A percentile compares a stretch with the other conserved stretches of the same genome.
phyloP scores from a whole-genome alignment of 139 green algal species.

The Micractinium conductrix region DNA sequence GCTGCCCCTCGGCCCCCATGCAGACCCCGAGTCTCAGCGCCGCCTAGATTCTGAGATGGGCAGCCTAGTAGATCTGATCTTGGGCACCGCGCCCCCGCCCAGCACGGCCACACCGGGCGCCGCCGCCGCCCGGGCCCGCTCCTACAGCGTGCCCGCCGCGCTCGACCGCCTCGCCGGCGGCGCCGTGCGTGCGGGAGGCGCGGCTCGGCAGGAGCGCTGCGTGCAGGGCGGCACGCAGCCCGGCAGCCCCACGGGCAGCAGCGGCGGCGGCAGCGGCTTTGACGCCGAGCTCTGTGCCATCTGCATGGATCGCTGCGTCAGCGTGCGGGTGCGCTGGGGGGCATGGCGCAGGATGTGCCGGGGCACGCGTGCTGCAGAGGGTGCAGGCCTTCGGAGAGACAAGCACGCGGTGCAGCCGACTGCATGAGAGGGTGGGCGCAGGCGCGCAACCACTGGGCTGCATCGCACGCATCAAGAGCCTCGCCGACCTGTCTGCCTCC shows the following conservation, averaged over 20 bases:
- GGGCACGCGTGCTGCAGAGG: no score
- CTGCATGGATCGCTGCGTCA: slow-evolving; percentile 47
- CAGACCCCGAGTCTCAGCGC: slow-evolving; percentile 24
- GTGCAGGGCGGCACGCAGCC: background rate
- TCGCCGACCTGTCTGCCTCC: background rate
- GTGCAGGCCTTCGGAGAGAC: no score
- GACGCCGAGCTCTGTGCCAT: slow-evolving; percentile 36
- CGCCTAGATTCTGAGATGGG: slow-evolving; percentile 6
- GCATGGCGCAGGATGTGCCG: no score
- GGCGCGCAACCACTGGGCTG: background rate
- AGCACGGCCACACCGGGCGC: background rate
- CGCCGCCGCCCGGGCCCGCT: background rate
- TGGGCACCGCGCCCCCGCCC: background rate
- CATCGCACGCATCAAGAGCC: background rate
- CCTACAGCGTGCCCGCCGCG: slow-evolving; percentile 14
- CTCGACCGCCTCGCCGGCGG: background rate
- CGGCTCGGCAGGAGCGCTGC: background rate
- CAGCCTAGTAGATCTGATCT: slow-evolving; percentile 19
- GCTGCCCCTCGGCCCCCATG: background rate
- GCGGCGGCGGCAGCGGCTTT: background rate
- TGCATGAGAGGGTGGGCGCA: no score
- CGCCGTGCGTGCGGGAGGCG: background rate
- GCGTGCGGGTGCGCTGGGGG: background rate
- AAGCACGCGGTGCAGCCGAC: no score
- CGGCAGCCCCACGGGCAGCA: background rate